Evolutionary conservation across 305 asterid species (phyloP), one percentile per base, ranked within the genome.

Genomic region (Fraxinus baroniana): DNA sequence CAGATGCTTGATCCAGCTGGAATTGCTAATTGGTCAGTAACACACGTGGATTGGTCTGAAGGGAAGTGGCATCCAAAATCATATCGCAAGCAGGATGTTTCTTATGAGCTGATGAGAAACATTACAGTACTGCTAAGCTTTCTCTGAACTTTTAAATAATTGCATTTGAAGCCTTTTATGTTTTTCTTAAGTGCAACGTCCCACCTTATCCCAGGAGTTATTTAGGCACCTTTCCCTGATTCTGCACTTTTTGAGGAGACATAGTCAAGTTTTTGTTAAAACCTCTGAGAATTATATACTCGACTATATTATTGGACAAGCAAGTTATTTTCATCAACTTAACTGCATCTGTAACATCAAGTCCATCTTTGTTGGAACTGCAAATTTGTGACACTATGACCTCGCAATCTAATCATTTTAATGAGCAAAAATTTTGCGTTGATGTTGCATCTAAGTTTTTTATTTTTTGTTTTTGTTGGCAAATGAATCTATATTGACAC

Each of bases 1-100:
- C 82, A 89, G 92, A 84, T 87, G 87, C 85, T 86, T 70, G 92
- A 89, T 78, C 86, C 91, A 37, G 35, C 68, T 83, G 92, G 92
- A 79, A 86, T 89, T 62, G 78, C 92, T 0, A 86, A 87, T 80
- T 87, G 92, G 92, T 89, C 92, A 73, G 88, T 89, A n/a, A 89
- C 92, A 41, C 88, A 89, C 80, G 92, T 89, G 83, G 92, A 89
- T 84, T 89, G 92, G 92, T 89, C 92, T n/a, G 92, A 89, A 77
- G 88, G 91, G 79, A 89, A 89, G 87, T 89, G 92, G 92, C 92
- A 89, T 85, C 92, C 92, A 10, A 89, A 85, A 85, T 87, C 92
- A 17, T 89, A 89, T 77, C 76, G 39, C 62, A 86, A 71, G 78
- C 88, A 52, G 81, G 92, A 89, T 80, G 74, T 87, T 66, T 81